Evolutionary conservation across 2,329 filamentous ascomycete species (phyloP), one percentile per base, ranked within the genome.

Genomic region (Alternaria consortialis): DNA sequence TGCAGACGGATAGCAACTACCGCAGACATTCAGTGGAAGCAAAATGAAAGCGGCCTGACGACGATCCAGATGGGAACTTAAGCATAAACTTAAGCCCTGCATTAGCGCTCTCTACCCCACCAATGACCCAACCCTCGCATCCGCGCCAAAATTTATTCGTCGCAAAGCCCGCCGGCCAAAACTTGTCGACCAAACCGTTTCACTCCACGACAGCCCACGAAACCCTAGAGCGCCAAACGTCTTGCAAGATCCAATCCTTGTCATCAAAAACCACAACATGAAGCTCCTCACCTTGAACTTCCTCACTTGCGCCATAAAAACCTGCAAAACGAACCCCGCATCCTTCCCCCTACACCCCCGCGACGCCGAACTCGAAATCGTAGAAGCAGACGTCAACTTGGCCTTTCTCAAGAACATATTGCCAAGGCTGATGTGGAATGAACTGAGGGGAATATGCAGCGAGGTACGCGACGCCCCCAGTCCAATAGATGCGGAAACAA

Each of bases 261-360:
- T 29, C 25, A 50, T 36, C 12, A 6, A 37, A 36, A 17, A 13
- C 3, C 20, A 23, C 40, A 62, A 47, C 55, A 99, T 99, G 95
- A 98, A 98, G 81, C 84, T 98, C 65, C 88, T 98, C 53, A 97
- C 93, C 63, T 90, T 97, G 74, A 98, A 98, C 82, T 99, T 99
- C 81, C 84, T 98, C 67, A 95, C 93, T 73, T 99, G 95, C 84
- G 94, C 95, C 64, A 91, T 96, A 77, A 98, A 97, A 85, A 85
- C 91, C 58, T 99, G 95, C 90, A 97, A 96, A 82, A 87, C 88
- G 58, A 89, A 90, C 32, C 84, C 90, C 6, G 83, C 86, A 53
- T 92, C 93, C 25, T 98, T 96, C 76, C 95, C 95, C 2, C 86
- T 99, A 15, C 95, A 98, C 79, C 94, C 95, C 57, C 90, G 90